Base-by-base conservation (phyloP, 345 rosid genomes). In the Rhodamnia argentea region DNA sequence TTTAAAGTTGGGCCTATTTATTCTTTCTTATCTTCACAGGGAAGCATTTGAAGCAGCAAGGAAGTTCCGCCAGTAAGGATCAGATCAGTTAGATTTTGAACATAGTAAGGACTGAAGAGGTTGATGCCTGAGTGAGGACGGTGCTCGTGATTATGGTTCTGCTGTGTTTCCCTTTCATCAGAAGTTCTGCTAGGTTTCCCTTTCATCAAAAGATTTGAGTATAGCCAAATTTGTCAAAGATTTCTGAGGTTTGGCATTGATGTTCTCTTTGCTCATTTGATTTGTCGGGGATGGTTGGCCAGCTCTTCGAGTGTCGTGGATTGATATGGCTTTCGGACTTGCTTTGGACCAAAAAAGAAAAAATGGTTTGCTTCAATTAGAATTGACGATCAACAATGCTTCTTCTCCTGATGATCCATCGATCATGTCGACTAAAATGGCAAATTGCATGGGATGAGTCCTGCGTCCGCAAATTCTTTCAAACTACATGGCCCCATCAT, bases 51-150 rank as follows among this genome's bases (percentile, higher is more conserved):
- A 56, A 56, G n/a, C 12, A 22, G 97, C 95, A 86, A 91, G 92
- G 85, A 89, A 92, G 90, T 94, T 94, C 83, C 93, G 93, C 32
- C 32, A 91, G 94, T 51, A 90, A 88, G 40, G 91, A 88, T 44
- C 44, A 90, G 90, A 26, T 42, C 29, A 90, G 90, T 78, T 85
- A 91, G 70, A 90, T 76, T 59, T 26, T 58, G 7, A 24, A 26
- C 62, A 58, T 26, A 26, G 23, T 8, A 27, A 58, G 12, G 27
- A 58, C 7, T 2, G 62, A 58, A 58, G 62, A 58, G 62, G 3
- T 58, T 4, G 14, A 24, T 26, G 62, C 29, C 29, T 11, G 62
- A 58, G 62, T 24, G 5, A 24, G 62, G 62, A 26, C 24, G 29
- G 62, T 26, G 62, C 62, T 58, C 7, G 29, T 10, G 29, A 58